These are phyloP conservation scores for Botrytis aclada DNA, from an alignment of 2,329 filamentous ascomycete genomes.

Conservation along the genomic window DNA sequence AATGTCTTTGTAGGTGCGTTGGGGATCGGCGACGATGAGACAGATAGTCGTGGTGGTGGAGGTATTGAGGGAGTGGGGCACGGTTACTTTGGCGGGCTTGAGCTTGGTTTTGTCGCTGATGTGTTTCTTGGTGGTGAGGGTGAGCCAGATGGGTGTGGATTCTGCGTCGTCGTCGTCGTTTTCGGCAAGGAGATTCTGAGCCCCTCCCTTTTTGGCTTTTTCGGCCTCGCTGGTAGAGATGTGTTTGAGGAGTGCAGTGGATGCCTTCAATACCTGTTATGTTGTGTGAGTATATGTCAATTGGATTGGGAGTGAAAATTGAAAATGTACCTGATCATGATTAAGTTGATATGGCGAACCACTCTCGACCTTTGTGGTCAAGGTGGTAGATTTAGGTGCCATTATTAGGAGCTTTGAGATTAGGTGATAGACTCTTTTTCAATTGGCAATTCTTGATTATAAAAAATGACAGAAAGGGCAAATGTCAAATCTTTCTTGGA, in stretches of 20 bases:
- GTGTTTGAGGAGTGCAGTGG: constrained; percentile 59
- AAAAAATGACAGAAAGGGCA: constrained; percentile 2
- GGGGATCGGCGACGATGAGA: constrained; percentile 76
- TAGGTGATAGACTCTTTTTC: background rate
- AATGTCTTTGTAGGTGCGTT: constrained; percentile 87
- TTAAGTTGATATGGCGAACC: constrained; percentile 38
- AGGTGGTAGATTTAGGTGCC: constrained; percentile 32
- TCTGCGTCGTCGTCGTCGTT: constrained; percentile 44
- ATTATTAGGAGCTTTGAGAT: constrained; percentile 22
- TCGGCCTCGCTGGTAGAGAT: constrained; percentile 54
- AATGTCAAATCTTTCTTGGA: constrained; percentile 8
- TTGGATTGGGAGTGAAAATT: background rate
- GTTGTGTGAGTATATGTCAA: constrained; percentile 19
- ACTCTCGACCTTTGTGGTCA: constrained; percentile 37
- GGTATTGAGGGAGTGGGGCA: constrained; percentile 73
- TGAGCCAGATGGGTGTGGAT: constrained; percentile 57
- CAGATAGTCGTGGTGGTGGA: constrained; percentile 70
- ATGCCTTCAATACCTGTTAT: constrained; percentile 57
- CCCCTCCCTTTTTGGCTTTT: constrained; percentile 44
- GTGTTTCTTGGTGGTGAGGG: constrained; percentile 63
- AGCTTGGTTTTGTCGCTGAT: constrained; percentile 70
- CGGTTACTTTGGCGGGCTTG: constrained; percentile 77
- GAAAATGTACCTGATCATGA: constrained; percentile 34
- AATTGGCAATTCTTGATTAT: background rate
- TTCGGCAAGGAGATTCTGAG: constrained; percentile 51